Evolutionary conservation across 805 yeast species (phyloP).

Genomic region (Jamesozyma gamospora): DNA sequence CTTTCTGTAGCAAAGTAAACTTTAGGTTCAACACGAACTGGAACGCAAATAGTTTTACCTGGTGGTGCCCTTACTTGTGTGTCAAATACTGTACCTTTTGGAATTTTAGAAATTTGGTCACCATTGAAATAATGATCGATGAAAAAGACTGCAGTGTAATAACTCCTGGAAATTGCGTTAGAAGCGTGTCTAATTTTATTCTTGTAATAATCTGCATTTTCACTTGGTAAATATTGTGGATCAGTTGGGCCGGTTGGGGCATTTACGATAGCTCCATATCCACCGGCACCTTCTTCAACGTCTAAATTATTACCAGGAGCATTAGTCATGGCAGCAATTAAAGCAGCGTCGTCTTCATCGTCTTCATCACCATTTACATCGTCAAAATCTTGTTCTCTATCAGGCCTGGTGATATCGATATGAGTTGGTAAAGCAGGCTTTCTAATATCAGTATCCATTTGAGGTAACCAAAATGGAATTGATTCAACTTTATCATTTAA

Average conservation of each 20-base stretch:
- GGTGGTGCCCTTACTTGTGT: slow-evolving; percentile 60
- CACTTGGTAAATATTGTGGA: slow-evolving; percentile 10
- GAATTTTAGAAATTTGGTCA: slow-evolving; percentile 44
- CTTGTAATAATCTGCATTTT: slow-evolving; percentile 26
- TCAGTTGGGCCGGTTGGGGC: slow-evolving; percentile 1
- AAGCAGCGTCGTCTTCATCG: slow-evolving; percentile 28
- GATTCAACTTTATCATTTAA: slow-evolving; percentile 73
- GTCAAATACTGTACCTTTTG: slow-evolving; percentile 55
- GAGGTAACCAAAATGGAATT: slow-evolving; percentile 96
- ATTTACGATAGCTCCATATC: slow-evolving; percentile 35
- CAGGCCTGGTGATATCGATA: slow-evolving; percentile 36
- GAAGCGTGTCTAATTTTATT: slow-evolving; percentile 15
- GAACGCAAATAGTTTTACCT: slow-evolving; percentile 83
- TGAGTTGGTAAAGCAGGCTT: slow-evolving; percentile 51
- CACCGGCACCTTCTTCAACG: slow-evolving; percentile 56
- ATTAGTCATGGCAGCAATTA: slow-evolving; percentile 18
- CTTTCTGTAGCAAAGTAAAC: slow-evolving; percentile 98
- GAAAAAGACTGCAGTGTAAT: slow-evolving; percentile 13
- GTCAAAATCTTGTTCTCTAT: slow-evolving; percentile 20
- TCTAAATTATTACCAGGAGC: slow-evolving; percentile 53
- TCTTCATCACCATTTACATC: slow-evolving; percentile 26
- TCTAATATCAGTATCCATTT: slow-evolving; percentile 90
- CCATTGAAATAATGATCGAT: slow-evolving; percentile 42
- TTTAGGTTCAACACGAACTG: slow-evolving; percentile 95
- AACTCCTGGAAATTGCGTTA: slow-evolving; percentile 14